Conservation (phyloP, 2,329 filamentous ascomycete species). For the Gnomoniopsis smithogilvyi region DNA sequence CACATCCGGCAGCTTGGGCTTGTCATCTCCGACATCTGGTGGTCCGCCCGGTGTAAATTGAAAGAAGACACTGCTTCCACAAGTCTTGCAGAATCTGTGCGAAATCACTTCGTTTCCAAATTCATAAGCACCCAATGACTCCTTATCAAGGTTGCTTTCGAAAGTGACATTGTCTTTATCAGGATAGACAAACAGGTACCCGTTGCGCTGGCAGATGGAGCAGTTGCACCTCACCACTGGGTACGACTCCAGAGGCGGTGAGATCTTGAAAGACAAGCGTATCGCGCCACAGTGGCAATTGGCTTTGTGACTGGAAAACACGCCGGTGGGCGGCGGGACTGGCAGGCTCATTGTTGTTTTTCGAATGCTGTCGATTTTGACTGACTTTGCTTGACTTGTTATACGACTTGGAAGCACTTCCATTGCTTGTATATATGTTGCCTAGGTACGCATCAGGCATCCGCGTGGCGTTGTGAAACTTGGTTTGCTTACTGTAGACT, state of each 20-base stretch:
- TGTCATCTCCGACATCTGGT: background rate
- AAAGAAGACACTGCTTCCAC: constrained; percentile 12
- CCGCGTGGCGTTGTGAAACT: too few relatives aligned
- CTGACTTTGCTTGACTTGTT: background rate
- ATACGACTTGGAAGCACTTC: background rate
- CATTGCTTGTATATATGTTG: too few relatives aligned
- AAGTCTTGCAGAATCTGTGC: constrained; percentile 10
- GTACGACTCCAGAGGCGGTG: constrained; percentile 4
- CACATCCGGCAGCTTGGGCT: background rate
- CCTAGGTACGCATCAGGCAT: too few relatives aligned
- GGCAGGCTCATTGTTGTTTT: background rate
- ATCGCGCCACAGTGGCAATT: constrained; percentile 14
- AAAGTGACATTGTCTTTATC: constrained; percentile 3
- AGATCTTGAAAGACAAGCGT: constrained; percentile 8
- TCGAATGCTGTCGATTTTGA: background rate
- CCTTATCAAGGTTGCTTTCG: background rate
- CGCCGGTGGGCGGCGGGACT: constrained; percentile 3
- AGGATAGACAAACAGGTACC: constrained; percentile 12
- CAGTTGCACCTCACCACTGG: constrained; percentile 10
- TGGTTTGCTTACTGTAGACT: too few relatives aligned
- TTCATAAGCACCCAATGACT: background rate
- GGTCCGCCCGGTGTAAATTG: background rate
- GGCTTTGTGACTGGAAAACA: constrained; percentile 3
- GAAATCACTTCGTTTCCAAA: constrained; percentile 2
- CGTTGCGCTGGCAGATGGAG: constrained; percentile 14